Evolutionary conservation across 352 stramenopile species (phyloP), one percentile per base, ranked within the genome.

Genomic region (Phytophthora multivora): DNA sequence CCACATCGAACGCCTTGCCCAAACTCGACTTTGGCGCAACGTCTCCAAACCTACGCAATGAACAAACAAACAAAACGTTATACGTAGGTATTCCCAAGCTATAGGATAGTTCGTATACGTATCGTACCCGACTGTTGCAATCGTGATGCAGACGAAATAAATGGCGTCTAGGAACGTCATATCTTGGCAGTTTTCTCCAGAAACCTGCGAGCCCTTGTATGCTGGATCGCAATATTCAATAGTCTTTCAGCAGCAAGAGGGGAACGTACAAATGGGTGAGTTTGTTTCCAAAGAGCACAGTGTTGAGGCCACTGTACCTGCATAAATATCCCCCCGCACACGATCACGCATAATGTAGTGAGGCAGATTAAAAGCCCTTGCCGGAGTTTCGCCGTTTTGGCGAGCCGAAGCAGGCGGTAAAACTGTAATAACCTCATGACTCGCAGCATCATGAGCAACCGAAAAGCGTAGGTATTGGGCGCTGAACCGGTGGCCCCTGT

Each of bases 141-240:
- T 92, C 0, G 86, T 95, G 53, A 91, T 93, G 49, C 86, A 89
- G 18, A 95, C 77, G 57, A 95, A 91, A 60, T 95, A 95, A 33
- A 89, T 79, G 38, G 80, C 64, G 25, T 93, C 80, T 42, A 91
- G 79, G 51, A 93, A 93, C 19, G 80, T 86, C 49, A 92, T 57
- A 10, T 86, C 65, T 47, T 90, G 83, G 55, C 83, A 92, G 53
- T 72, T 81, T 13, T 71, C 43, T 3, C 67, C 69, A 1, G 48
- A 49, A 19, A 75, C 12, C 33, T 75, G 54, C 2, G 52, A 49
- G 13, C 15, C 42, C 16, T 47, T 47, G 25, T 33, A 68, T 10
- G 46, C 56, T 57, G 67, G 54, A 31, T 88, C 80, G 42, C 80
- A 90, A 43, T 86, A 77, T 41, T 90, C 80, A 33, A 90, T 83